Percentiles rank a stretch among this genome's conserved stretches.
phyloP scores from a whole-genome alignment of 495 filamentous ascomycete genomes.

The Penicillium mononematosum region DNA sequence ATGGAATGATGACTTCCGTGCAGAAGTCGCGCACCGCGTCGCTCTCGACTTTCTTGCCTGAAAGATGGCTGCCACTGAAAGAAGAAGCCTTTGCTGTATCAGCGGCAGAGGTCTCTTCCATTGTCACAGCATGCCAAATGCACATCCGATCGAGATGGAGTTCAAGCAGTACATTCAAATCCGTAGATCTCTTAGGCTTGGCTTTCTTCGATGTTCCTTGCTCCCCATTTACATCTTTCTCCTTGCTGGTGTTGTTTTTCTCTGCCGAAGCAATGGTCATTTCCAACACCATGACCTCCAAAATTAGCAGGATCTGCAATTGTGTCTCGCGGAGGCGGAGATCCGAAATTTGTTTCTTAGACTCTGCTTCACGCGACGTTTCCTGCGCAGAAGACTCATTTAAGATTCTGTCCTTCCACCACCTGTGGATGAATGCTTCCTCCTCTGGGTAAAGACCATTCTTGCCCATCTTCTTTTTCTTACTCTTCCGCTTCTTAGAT shows the following conservation, averaged over 20 bases:
- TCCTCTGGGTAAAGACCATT: conserved; percentile 77
- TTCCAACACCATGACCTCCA: conserved; percentile 83
- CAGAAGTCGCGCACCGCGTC: conserved; percentile 76
- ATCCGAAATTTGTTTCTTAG: conserved; percentile 59
- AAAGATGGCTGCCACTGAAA: conserved; percentile 31
- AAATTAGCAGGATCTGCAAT: conserved; percentile 83
- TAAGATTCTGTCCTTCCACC: conserved; percentile 65
- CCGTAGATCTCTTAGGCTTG: conserved; percentile 52
- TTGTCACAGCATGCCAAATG: conserved; percentile 86
- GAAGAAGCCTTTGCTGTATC: conserved; percentile 34
- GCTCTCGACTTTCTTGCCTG: conserved; percentile 47
- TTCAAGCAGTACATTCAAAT: conserved; percentile 69
- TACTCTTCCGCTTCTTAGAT: conserved; percentile 59
- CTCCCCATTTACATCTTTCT: conserved; percentile 32
- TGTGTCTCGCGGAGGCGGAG: conserved; percentile 78
- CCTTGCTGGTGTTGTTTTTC: conserved; percentile 24
- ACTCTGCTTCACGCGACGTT: conserved; percentile 51
- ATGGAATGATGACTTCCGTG: conserved; percentile 88
- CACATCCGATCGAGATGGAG: conserved; percentile 85
- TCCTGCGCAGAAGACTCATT: conserved; percentile 39
- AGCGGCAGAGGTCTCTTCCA: conserved; percentile 45
- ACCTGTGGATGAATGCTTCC: conserved; percentile 68
- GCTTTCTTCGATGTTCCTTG: conserved; percentile 43
- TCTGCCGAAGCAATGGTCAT: conserved; percentile 33
- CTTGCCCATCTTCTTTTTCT: conserved; percentile 71